phyloP scores from a whole-genome alignment of 2,329 filamentous ascomycete species.

The Cercospora zeina region DNA sequence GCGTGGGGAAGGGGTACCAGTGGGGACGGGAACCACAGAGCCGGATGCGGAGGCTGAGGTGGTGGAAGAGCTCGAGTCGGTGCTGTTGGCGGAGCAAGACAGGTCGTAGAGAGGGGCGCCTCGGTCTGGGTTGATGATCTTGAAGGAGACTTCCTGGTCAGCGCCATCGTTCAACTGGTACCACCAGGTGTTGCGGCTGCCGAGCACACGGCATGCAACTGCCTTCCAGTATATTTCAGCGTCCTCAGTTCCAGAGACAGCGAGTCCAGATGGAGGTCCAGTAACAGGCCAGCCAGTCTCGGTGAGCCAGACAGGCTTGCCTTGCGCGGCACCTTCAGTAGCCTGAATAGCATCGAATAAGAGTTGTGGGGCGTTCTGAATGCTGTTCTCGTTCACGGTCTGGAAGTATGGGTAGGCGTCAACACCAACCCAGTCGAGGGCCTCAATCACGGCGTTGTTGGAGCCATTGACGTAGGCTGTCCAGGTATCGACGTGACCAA shows the following conservation, averaged over 20 bases:
- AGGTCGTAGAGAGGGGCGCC: constrained; percentile 28
- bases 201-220: constrained; percentile 71
- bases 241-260: constrained; percentile 63
- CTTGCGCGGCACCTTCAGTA: constrained; percentile 60
- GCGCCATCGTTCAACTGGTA: constrained; percentile 58
- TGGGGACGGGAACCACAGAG: constrained; percentile 1
- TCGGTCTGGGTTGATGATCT: constrained; percentile 42
- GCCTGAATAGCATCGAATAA: constrained; percentile 67
- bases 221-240: constrained; percentile 76
- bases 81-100: constrained; percentile 49
- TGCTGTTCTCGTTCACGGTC: constrained; percentile 63
- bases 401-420: constrained; percentile 86
- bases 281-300: constrained; percentile 84
- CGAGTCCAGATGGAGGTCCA: constrained; percentile 63
- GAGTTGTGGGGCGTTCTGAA: constrained; percentile 64
- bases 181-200: constrained; percentile 66
- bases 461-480: constrained; percentile 67
- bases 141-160: constrained; percentile 42
- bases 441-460: constrained; percentile 68
- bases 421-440: constrained; percentile 75
- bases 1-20: constrained; percentile 9
- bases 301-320: constrained; percentile 79
- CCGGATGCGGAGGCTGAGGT: neutral
- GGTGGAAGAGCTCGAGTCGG: constrained; percentile 13
- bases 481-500: constrained; percentile 67